phyloP scores from a whole-genome alignment of 495 filamentous ascomycete genomes.

The Collariella sp. region DNA sequence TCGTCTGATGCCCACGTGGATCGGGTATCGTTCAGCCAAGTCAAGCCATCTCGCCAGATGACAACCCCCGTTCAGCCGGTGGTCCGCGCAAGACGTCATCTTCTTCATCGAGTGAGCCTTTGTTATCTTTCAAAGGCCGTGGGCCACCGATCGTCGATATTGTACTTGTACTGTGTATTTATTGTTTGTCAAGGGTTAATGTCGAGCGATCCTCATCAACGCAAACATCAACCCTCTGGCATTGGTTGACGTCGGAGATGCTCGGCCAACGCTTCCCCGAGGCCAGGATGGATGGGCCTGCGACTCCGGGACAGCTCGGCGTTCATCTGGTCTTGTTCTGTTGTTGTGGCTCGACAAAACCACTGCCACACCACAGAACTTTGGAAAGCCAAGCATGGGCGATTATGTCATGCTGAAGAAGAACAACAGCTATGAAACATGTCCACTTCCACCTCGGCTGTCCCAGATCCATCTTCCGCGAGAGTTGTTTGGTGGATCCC shows the following conservation, averaged over 20 bases:
- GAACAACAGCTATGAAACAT: neutral
- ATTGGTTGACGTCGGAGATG: neutral
- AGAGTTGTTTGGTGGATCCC: neutral
- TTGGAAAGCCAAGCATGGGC: neutral
- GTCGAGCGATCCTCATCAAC: no score
- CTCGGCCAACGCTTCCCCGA: neutral
- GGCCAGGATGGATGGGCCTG: neutral
- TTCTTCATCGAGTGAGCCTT: no score
- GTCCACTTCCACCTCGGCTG: conserved; percentile 1
- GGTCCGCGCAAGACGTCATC: no score
- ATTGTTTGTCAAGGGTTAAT: no score
- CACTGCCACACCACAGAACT: no score
- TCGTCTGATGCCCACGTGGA: neutral
- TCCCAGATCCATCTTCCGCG: neutral
- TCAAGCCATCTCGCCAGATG: no score
- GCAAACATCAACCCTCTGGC: neutral
- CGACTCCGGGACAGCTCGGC: neutral
- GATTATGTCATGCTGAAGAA: neutral
- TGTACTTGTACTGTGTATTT: no score
- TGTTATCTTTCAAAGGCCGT: no score
- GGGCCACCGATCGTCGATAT: no score
- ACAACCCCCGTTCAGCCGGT: no score
- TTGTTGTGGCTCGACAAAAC: neutral
- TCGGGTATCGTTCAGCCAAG: neutral
- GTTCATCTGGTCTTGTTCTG: neutral